A percentile compares a stretch with the other conserved stretches of the same genome.
phyloP scores from a whole-genome alignment of 805 yeast genomes.

The Wickerhamiella spandovensis region DNA sequence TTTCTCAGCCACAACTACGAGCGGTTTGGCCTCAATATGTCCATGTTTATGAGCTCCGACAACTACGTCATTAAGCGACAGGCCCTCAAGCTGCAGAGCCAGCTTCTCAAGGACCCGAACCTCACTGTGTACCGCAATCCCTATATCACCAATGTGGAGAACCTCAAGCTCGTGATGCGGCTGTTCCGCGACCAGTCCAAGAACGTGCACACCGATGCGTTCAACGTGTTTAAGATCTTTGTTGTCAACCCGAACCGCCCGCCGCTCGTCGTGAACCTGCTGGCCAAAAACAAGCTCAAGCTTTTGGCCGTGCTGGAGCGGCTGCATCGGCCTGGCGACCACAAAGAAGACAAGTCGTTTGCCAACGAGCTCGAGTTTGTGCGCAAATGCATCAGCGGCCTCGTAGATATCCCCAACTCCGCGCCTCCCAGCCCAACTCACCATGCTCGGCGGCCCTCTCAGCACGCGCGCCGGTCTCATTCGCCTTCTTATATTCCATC shows the following conservation, averaged over 20 bases:
- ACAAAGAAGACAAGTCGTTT: constrained; percentile 48
- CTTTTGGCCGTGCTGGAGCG: constrained; percentile 53
- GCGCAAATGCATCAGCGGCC: constrained; percentile 48
- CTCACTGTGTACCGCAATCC: constrained; percentile 60
- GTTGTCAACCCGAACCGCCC: constrained; percentile 92
- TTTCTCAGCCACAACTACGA: constrained; percentile 50
- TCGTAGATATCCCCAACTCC: constrained; percentile 15
- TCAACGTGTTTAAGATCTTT: constrained; percentile 85
- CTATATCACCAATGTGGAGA: constrained; percentile 70
- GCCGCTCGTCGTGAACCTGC: constrained; percentile 63
- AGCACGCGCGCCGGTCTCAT: constrained; percentile 3
- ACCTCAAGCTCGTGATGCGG: constrained; percentile 76
- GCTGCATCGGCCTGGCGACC: constrained; percentile 30
- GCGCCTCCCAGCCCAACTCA: constrained; percentile 6
- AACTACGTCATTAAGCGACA: constrained; percentile 92
- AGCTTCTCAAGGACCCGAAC: constrained; percentile 54
- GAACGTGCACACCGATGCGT: constrained; percentile 80
- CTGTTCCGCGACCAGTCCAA: constrained; percentile 77
- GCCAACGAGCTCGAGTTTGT: constrained; percentile 73
- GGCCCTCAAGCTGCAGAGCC: constrained; percentile 58
- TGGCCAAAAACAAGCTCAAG: constrained; percentile 71
- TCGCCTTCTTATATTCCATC: constrained; percentile 14
- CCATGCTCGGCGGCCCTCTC: neutral
- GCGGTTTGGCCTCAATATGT: constrained; percentile 47
- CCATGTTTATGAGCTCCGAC: constrained; percentile 55